Base-by-base conservation (phyloP, 2,329 filamentous ascomycete genomes). In the Penicillium crustosum region DNA sequence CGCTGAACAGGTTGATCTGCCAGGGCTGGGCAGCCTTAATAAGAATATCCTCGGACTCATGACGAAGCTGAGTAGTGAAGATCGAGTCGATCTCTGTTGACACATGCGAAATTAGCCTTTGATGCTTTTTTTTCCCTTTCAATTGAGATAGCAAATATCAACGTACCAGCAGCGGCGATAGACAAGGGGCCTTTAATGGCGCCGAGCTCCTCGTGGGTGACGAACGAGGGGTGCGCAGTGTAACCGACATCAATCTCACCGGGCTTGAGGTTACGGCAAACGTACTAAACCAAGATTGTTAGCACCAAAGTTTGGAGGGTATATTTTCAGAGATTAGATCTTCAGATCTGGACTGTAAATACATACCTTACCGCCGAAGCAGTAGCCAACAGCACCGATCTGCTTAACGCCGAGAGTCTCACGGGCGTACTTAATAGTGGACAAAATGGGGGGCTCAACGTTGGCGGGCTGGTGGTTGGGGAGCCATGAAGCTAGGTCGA, bases 1-100 rank as follows among this genome's bases (percentile, higher is more conserved):
- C 85, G 3, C 84, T 86, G 79, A 84, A 94, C 9, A 95, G 79
- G 73, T 83, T 90, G 72, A 94, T 88, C 77, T 95, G 90, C 76
- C 89, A 94, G 23, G 84, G 83, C 49, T 80, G 75, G 31, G 80
- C 81, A 4, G 77, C 78, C 70, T 85, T 78, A 57, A 77, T 76
- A 44, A 90, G 81, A 58, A 86, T 86, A n/a, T 75, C 80, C 73
- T 90, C 87, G 10, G 83, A 85, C 69, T 83, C 77, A 78, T 88
- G 82, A 56, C 88, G 82, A 75, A 86, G 82, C 68, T 88, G 79
- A 13, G 77, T 65, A 2, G 87, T 82, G 79, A 89, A 89, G 71
- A 89, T 87, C 15, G 60, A n/a, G 69, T 89, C 87, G 23, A 79
- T 84, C 78, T 89, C 85, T 65, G 80, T 41, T 10, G 19, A 41